These are phyloP conservation scores for Leccinum boreale DNA, from an alignment of 768 basidiomycete species.

Conservation along the genomic window DNA sequence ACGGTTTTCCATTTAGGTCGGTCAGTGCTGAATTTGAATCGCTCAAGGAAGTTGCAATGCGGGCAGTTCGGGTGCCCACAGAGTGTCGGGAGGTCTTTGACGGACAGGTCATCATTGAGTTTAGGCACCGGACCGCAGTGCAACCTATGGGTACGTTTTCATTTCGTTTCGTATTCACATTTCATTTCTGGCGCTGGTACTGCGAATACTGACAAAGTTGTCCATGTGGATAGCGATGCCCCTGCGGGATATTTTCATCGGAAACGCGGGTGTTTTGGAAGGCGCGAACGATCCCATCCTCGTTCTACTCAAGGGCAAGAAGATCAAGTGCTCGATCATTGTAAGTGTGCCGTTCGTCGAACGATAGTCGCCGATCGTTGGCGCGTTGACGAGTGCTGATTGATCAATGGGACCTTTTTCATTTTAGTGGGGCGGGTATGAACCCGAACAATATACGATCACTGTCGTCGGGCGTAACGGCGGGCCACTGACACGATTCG, in stretches of 20 bases:
- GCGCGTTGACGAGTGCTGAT: not conserved
- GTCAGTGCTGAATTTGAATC: not conserved
- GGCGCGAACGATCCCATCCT: not conserved
- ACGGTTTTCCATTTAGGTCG: not conserved
- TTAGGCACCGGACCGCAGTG: not conserved
- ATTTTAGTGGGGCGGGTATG: slow-evolving; percentile 12
- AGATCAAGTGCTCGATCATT: not conserved
- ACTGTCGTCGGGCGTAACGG: not conserved
- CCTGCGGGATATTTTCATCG: not conserved
- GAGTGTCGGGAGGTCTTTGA: not conserved
- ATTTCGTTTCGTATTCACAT: not conserved
- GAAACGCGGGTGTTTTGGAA: not conserved
- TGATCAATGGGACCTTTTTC: not conserved
- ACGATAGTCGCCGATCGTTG: not conserved
- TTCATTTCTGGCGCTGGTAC: not conserved
- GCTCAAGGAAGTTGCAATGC: not conserved
- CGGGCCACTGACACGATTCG: not conserved
- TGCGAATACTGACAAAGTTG: not conserved
- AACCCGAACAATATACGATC: not conserved
- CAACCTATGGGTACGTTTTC: slow-evolving; percentile 1
- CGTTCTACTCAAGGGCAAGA: too few relatives aligned
- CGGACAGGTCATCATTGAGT: not conserved
- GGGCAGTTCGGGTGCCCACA: not conserved
- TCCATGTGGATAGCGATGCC: not conserved
- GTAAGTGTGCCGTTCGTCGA: not conserved